A percentile compares a stretch with the other conserved stretches of the same genome.
These are phyloP conservation scores for Candida loeiensis DNA, from an alignment of 805 yeast species.

Conservation along the genomic window DNA sequence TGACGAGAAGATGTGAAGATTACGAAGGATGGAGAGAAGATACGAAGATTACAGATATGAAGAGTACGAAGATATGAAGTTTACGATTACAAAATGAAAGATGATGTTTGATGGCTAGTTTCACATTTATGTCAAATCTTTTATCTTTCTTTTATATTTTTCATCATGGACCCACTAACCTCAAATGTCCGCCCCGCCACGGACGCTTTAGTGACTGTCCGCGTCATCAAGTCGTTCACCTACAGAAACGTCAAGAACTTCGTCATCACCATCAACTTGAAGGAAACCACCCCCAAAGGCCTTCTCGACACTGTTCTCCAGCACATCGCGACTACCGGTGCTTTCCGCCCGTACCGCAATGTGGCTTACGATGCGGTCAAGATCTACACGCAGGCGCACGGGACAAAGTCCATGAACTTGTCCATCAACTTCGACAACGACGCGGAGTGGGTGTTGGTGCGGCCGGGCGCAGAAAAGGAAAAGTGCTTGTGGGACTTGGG, in stretches of 20 bases:
- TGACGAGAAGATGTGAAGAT: too few relatives aligned
- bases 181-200: slow-evolving; percentile 71
- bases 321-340: slow-evolving; percentile 54
- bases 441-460: slow-evolving; percentile 60
- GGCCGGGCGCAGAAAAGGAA: slow-evolving; percentile 16
- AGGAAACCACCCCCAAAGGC: slow-evolving; percentile 60
- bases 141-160: neutral
- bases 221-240: slow-evolving; percentile 88
- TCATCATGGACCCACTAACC: slow-evolving; percentile 58
- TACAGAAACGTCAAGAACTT: slow-evolving; percentile 82
- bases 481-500: slow-evolving; percentile 35
- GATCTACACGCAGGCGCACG: slow-evolving; percentile 92
- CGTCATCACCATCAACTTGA: slow-evolving; percentile 67
- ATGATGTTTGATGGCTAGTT: too few relatives aligned
- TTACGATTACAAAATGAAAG: too few relatives aligned
- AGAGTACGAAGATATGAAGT: too few relatives aligned
- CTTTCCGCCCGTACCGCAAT: slow-evolving; percentile 77
- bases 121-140: too few relatives aligned
- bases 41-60: too few relatives aligned
- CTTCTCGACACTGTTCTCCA: slow-evolving; percentile 51
- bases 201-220: slow-evolving; percentile 74
- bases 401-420: slow-evolving; percentile 87
- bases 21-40: neutral
- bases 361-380: slow-evolving; percentile 73
- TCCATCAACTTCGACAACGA: slow-evolving; percentile 84